A percentile compares a stretch with the other conserved stretches of the same genome.
phyloP scores from a whole-genome alignment of 257 asterid genomes.

The Petunia axillaris region DNA sequence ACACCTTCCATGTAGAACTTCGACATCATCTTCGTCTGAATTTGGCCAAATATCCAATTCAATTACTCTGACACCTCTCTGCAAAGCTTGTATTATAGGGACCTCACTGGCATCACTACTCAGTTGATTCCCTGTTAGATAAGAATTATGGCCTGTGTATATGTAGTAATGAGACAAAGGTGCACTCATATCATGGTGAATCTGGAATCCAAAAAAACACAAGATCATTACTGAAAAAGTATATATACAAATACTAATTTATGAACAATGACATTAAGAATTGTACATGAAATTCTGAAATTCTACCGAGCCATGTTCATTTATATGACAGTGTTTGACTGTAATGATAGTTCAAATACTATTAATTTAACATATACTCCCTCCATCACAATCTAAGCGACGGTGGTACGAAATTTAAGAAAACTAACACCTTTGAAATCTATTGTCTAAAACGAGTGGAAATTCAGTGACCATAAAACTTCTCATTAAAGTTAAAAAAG shows the following conservation, averaged over 20 bases:
- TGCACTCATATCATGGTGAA: slow-evolving; percentile 76
- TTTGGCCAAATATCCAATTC: slow-evolving; percentile 88
- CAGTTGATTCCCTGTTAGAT: slow-evolving; percentile 79
- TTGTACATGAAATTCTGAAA: neutral
- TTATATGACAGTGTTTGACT: neutral
- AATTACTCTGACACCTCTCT: slow-evolving; percentile 64
- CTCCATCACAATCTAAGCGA: too few species aligned
- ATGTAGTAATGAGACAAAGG: slow-evolving; percentile 77
- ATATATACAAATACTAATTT: neutral
- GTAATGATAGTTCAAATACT: neutral
- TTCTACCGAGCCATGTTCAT: neutral
- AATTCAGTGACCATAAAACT: too few species aligned
- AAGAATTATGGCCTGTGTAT: slow-evolving; percentile 77
- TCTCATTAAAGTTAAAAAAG: too few species aligned
- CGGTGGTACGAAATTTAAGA: too few species aligned
- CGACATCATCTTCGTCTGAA: slow-evolving; percentile 58
- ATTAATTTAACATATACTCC: neutral
- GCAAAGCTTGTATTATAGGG: slow-evolving; percentile 62
- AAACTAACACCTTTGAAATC: too few species aligned
- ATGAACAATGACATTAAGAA: neutral
- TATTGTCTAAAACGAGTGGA: too few species aligned
- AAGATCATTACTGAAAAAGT: neutral
- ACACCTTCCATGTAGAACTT: slow-evolving; percentile 83
- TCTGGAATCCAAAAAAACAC: slow-evolving; percentile 41
- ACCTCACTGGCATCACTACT: slow-evolving; percentile 73